Evolutionary conservation across 164 flowering plant genomes (phyloP).

Genomic region (Umbilicus rupestris): DNA sequence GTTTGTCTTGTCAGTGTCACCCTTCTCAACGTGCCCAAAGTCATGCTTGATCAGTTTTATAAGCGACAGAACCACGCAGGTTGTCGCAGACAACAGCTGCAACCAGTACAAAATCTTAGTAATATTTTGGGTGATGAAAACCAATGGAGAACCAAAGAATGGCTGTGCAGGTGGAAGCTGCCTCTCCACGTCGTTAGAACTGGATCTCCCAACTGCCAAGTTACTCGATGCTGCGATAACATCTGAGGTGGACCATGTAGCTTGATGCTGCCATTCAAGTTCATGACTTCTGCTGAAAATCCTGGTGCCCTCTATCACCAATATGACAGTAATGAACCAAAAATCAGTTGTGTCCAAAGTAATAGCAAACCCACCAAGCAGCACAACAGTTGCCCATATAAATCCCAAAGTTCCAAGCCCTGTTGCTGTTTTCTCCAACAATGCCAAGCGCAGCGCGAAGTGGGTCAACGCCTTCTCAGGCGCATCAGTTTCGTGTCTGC

Average conservation of each 20-base stretch:
- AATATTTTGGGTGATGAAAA: slow-evolving; percentile 53
- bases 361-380: slow-evolving; percentile 89
- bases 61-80: slow-evolving; percentile 63
- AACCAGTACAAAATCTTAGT: slow-evolving; percentile 77
- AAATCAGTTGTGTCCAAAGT: slow-evolving; percentile 67
- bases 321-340: slow-evolving; percentile 72
- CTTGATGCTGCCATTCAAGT: slow-evolving; percentile 93
- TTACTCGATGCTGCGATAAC: slow-evolving; percentile 25
- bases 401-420: slow-evolving; percentile 81
- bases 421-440: slow-evolving; percentile 77
- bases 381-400: slow-evolving; percentile 98
- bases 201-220: slow-evolving; percentile 31
- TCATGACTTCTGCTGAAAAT: slow-evolving; percentile 93
- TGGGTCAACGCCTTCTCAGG: slow-evolving; percentile 89
- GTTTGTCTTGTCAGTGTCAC: slow-evolving; percentile 62
- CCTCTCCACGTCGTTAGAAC: slow-evolving; percentile 31
- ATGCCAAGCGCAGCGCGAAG: slow-evolving; percentile 73
- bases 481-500: slow-evolving; percentile 25
- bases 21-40: slow-evolving; percentile 53
- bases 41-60: slow-evolving; percentile 49
- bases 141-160: slow-evolving; percentile 54
- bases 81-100: slow-evolving; percentile 67
- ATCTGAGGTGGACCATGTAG: slow-evolving; percentile 77
- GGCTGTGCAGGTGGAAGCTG: slow-evolving; percentile 15
- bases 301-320: slow-evolving; percentile 72